Evolutionary conservation across 202 grass and related monocot genomes (phyloP), one percentile per base, ranked within the genome.

Genomic region (Carex arenaria): DNA sequence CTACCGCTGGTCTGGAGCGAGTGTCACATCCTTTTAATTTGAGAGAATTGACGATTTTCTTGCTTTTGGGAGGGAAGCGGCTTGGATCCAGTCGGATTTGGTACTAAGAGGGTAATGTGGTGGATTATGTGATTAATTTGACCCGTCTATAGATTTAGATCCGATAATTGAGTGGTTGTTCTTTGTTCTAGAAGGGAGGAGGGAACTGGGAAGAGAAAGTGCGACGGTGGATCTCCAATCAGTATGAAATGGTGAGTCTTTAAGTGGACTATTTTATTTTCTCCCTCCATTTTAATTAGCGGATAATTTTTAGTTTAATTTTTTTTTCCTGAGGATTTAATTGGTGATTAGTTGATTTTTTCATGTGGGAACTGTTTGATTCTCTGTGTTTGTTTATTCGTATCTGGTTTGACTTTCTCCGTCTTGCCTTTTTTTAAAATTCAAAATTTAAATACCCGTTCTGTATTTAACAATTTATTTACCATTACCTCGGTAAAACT

Each of bases 71-170:
- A 77, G 86, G 74, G 30, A 28, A 55, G 19, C 13, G 85, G 84
- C 87, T 17, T 80, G 43, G 69, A 59, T 83, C 76, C 20, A 36
- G 61, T 34, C 17, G 26, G 62, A 67, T 80, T 88, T 67, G 87
- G 83, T 73, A 22, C 70, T 61, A 68, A 59, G 86, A 92, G 88
- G 87, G 86, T 87, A 74, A 90, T 80, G 87, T 72, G 19, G 38
- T 72, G 49, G 34, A 61, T 23, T 83, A 17, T 64, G 18, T 28
- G 12, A 74, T 74, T 26, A 74, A 53, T 28, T 74, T 3, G 11
- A 74, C 43, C 12, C 4, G 4, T 15, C 19, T 53, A 19, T 14
- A 53, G 45, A 53, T 74, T 74, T 53, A 54, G 71, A 54, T 74
- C 43, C 45, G 61, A 78, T 52, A 40, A 51, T 57, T 57, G 26